Percentiles rank a stretch among this genome's conserved stretches.
Conservation (phyloP, 345 rosid genomes). For the Dovyalis caffra region DNA sequence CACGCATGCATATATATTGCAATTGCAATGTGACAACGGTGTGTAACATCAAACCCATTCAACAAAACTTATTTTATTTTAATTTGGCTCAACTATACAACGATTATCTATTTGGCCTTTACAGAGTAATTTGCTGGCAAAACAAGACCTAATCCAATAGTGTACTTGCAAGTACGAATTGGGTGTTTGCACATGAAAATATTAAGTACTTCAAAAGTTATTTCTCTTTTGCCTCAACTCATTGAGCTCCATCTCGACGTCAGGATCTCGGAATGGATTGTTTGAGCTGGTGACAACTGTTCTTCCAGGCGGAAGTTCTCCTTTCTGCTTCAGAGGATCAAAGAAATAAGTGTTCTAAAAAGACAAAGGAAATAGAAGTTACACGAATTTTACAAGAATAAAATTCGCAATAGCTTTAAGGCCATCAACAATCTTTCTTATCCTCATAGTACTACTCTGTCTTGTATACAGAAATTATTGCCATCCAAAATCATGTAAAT, state of each 20-base stretch:
- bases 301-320: constrained; percentile 73
- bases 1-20: constrained; percentile 1
- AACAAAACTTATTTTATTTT: not conserved
- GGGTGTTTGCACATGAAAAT: not conserved
- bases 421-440: not conserved
- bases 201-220: constrained; percentile 7
- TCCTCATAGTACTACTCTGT: not conserved
- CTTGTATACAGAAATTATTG: not conserved
- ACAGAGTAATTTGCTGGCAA: not conserved
- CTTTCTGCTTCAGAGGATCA: constrained; percentile 41
- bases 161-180: not conserved
- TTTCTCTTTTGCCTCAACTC: constrained; percentile 48
- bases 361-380: not conserved
- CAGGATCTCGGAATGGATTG: constrained; percentile 47
- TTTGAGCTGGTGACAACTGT: constrained; percentile 33
- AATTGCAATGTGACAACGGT: not conserved
- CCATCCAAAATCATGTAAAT: not conserved
- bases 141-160: not conserved
- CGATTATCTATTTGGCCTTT: constrained; percentile 6
- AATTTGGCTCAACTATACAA: constrained; percentile 12
- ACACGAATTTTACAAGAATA: not conserved
- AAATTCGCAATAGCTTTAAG: not conserved
- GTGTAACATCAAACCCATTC: not conserved
- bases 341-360: not conserved
- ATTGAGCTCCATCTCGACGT: constrained; percentile 65